phyloP scores from a whole-genome alignment of 805 yeast species.

The Wickerhamiella slavikovae region DNA sequence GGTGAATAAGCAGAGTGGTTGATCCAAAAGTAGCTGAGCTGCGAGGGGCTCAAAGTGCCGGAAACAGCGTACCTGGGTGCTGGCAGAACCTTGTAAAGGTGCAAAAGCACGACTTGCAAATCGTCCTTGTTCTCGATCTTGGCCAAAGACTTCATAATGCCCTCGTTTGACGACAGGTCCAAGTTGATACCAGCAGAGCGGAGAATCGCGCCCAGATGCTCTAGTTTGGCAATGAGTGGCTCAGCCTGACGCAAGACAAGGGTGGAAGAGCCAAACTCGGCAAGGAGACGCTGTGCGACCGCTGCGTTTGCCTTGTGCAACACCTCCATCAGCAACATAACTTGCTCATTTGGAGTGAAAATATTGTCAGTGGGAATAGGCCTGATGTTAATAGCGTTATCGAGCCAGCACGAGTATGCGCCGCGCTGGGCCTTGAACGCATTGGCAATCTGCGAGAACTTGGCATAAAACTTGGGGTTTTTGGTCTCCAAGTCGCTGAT shows the following conservation, averaged over 20 bases:
- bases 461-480: neutral
- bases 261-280: constrained; percentile 60
- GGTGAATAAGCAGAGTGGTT: constrained; percentile 79
- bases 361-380: constrained; percentile 8
- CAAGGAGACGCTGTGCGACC: constrained; percentile 60
- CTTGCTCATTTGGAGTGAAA: neutral
- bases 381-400: constrained; percentile 5
- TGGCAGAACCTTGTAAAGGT: constrained; percentile 61
- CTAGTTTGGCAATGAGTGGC: constrained; percentile 67
- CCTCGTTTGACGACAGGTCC: constrained; percentile 54
- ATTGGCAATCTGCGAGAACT: constrained; percentile 2
- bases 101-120: constrained; percentile 57
- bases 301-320: constrained; percentile 65
- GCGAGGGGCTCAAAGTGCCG: constrained; percentile 66
- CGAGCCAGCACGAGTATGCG: constrained; percentile 1
- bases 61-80: constrained; percentile 79
- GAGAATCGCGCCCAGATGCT: constrained; percentile 54
- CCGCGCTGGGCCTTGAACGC: constrained; percentile 3
- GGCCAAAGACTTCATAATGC: constrained; percentile 52
- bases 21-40: constrained; percentile 57
- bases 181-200: constrained; percentile 30
- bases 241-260: constrained; percentile 72
- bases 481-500: constrained; percentile 20
- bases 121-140: constrained; percentile 36
- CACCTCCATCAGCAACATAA: constrained; percentile 40